Percentiles rank a stretch among this genome's conserved stretches.
These are phyloP conservation scores for Dictyostelium capitatum DNA, from an alignment of 78 protist species.

Conservation along the genomic window DNA sequence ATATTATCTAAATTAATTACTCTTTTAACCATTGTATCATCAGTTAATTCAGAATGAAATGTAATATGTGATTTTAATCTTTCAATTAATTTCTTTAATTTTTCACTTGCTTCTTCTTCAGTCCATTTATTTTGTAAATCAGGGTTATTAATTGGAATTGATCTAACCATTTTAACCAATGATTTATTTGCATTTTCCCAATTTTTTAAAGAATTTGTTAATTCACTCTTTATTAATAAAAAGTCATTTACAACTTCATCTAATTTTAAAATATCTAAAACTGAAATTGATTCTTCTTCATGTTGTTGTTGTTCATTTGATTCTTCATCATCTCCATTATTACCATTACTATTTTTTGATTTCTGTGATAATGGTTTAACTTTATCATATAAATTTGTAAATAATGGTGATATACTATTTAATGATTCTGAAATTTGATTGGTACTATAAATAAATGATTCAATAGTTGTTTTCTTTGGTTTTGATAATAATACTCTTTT, in stretches of 20 bases:
- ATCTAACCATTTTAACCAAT: slow-evolving; percentile 23
- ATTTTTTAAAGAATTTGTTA: slow-evolving; percentile 9
- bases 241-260: slow-evolving; percentile 49
- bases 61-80: background rate
- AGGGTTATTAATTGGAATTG: background rate
- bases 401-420: background rate
- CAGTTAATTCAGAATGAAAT: background rate
- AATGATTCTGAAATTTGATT: slow-evolving; percentile 31
- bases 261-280: background rate
- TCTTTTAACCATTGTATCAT: background rate
- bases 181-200: slow-evolving; percentile 37
- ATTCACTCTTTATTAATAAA: background rate
- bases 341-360: background rate
- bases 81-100: background rate
- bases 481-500: slow-evolving; percentile 22
- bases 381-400: background rate
- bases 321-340: background rate
- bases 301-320: background rate
- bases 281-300: background rate
- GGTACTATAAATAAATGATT: slow-evolving; percentile 14
- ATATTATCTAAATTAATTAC: background rate
- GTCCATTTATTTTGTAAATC: background rate
- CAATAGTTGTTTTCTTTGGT: slow-evolving; percentile 41
- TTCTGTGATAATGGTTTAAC: background rate
- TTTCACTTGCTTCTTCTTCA: slow-evolving; percentile 22